Conservation (phyloP, 257 asterid genomes). For the Anisodus tanguticus region DNA sequence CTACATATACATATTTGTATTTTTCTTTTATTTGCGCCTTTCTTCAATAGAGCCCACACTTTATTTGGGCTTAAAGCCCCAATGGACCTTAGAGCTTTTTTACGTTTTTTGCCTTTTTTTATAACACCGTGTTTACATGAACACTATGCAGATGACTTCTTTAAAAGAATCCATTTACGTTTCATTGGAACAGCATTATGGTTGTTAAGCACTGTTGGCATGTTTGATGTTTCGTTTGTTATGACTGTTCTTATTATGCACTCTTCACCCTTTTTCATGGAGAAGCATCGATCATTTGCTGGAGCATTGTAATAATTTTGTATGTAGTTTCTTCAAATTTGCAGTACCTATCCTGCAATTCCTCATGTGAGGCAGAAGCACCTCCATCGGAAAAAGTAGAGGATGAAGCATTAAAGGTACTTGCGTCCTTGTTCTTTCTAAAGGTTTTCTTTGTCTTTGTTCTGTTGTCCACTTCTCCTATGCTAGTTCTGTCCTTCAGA, state of each 20-base stretch:
- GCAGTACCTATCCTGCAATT: slow-evolving; percentile 54
- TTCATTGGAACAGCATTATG: not conserved
- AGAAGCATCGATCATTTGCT: not conserved
- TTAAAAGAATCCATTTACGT: not conserved
- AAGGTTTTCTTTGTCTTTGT: not conserved
- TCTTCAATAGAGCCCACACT: too few species aligned
- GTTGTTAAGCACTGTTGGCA: not conserved
- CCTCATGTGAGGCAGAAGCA: slow-evolving; percentile 47
- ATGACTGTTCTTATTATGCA: not conserved
- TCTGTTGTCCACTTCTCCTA: not conserved
- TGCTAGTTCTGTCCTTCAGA: not conserved
- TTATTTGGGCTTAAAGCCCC: too few species aligned
- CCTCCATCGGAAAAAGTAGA: slow-evolving; percentile 58
- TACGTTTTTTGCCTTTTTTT: too few species aligned
- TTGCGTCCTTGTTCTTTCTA: not conserved
- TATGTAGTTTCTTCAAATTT: slow-evolving; percentile 26
- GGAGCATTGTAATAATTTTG: slow-evolving; percentile 3
- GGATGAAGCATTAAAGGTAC: slow-evolving; percentile 64
- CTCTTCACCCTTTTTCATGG: not conserved
- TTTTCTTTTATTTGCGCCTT: too few species aligned
- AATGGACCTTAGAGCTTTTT: too few species aligned
- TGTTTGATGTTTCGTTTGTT: slow-evolving; percentile 12
- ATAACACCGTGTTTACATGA: not conserved
- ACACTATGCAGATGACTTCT: not conserved
- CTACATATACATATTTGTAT: too few species aligned